These are phyloP conservation scores for Nakazawaea populi DNA, from an alignment of 805 yeast species.

Conservation along the genomic window DNA sequence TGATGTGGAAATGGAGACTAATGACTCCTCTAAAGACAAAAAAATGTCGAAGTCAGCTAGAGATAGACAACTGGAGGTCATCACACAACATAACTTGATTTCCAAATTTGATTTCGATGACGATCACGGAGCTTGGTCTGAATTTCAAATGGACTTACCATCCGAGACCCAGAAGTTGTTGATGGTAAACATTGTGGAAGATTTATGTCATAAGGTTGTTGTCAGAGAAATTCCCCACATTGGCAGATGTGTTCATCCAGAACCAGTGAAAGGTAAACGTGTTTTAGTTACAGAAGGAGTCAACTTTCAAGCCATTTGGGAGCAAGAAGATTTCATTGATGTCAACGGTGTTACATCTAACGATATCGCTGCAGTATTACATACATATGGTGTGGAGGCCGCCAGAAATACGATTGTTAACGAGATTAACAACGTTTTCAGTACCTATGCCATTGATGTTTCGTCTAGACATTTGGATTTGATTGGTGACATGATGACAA, in stretches of 20 bases:
- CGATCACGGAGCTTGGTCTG: conserved; percentile 85
- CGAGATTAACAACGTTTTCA: conserved; percentile 93
- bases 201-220: conserved; percentile 81
- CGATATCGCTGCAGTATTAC: conserved; percentile 86
- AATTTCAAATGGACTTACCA: conserved; percentile 75
- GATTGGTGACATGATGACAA: conserved; percentile 98
- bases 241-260: conserved; percentile 89
- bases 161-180: conserved; percentile 86
- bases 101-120: conserved; percentile 88
- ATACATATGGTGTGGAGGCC: conserved; percentile 96
- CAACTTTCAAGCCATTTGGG: conserved; percentile 97
- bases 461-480: conserved; percentile 91
- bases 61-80: conserved; percentile 81
- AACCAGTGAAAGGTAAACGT: conserved; percentile 64
- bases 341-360: conserved; percentile 87
- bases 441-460: conserved; percentile 92
- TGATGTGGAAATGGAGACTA: conserved; percentile 30
- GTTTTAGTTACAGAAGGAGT: conserved; percentile 95
- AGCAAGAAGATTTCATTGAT: conserved; percentile 86
- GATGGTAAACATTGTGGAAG: conserved; percentile 96
- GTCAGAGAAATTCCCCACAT: conserved; percentile 88
- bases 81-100: conserved; percentile 66
- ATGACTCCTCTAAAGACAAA: conserved; percentile 13
- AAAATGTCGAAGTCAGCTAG: conserved; percentile 57
- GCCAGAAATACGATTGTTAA: conserved; percentile 96